A percentile compares a stretch with the other conserved stretches of the same genome.
Evolutionary conservation across 176 grass and related monocot species (phyloP).

Genomic region (Pontederia crassipes): DNA sequence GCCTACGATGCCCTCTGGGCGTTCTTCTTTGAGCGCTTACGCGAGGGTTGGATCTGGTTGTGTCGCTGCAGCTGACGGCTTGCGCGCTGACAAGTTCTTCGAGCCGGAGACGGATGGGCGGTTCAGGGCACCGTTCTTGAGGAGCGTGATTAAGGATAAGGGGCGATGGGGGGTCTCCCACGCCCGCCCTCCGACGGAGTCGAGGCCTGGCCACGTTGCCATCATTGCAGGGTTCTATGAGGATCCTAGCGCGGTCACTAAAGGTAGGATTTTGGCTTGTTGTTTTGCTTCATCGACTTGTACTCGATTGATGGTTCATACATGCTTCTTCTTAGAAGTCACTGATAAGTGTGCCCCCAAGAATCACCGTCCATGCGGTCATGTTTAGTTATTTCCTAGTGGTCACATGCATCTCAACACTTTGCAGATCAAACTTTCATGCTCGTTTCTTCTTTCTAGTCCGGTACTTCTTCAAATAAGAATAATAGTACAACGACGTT

Average conservation of each 20-base stretch:
- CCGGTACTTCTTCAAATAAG: no score
- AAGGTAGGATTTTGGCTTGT: constrained; percentile 32
- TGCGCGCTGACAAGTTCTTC: constrained; percentile 92
- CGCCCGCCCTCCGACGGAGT: constrained; percentile 88
- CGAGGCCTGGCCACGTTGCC: constrained; percentile 70
- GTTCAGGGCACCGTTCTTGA: constrained; percentile 80
- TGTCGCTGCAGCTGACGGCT: constrained; percentile 55
- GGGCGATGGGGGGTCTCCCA: constrained; percentile 88
- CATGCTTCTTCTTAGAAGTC: no score
- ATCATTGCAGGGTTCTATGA: constrained; percentile 91
- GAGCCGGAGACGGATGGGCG: constrained; percentile 53
- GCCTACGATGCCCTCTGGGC: background rate
- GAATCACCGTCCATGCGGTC: no score
- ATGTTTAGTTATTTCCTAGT: no score
- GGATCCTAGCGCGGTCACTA: constrained; percentile 75
- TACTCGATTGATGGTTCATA: no score
- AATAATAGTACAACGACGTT: background rate
- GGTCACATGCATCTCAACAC: no score
- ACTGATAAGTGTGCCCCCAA: no score
- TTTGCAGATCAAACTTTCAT: no score
- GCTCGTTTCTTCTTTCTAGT: no score
- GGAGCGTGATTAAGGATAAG: constrained; percentile 62
- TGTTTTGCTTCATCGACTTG: background rate
- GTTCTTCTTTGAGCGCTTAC: constrained; percentile 1
- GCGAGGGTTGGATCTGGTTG: constrained; percentile 7